Percentiles rank a stretch among this genome's conserved stretches.
Conservation (phyloP, 257 asterid species). For the Osmanthus fragrans region DNA sequence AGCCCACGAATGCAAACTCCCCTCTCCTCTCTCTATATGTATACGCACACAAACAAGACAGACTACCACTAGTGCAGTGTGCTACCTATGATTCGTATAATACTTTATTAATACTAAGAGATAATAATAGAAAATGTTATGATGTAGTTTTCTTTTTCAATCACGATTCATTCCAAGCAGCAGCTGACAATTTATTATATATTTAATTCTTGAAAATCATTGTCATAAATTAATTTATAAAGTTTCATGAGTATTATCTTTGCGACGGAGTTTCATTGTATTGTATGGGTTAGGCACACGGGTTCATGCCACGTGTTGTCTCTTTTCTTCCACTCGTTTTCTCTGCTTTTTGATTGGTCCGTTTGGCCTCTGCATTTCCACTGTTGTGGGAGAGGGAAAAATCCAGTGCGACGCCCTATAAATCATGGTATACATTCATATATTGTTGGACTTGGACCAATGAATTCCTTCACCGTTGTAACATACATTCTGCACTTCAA, state of each 20-base stretch:
- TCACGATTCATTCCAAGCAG: conserved; percentile 2
- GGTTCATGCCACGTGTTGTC: conserved; percentile 28
- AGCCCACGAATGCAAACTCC: background rate
- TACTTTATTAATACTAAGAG: background rate
- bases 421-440: too few relatives aligned
- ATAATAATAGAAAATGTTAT: too few relatives aligned
- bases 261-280: conserved; percentile 15
- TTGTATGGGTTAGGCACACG: too few relatives aligned
- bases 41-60: too few relatives aligned
- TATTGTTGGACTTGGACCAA: too few relatives aligned
- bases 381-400: background rate
- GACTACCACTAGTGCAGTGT: conserved; percentile 4
- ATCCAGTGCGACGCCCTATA: too few relatives aligned
- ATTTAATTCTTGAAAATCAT: background rate
- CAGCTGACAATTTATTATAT: conserved; percentile 2
- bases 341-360: conserved; percentile 27
- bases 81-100: conserved; percentile 1
- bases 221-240: conserved; percentile 6
- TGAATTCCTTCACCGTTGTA: too few relatives aligned
- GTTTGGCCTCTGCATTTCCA: conserved; percentile 24
- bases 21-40: too few relatives aligned
- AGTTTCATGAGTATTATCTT: background rate
- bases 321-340: conserved; percentile 45
- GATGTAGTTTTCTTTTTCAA: conserved; percentile 11
- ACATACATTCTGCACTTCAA: too few relatives aligned